A percentile compares a stretch with the other conserved stretches of the same genome.
Conservation (phyloP, 2,329 filamentous ascomycete species). For the Huntiella abstrusa region DNA sequence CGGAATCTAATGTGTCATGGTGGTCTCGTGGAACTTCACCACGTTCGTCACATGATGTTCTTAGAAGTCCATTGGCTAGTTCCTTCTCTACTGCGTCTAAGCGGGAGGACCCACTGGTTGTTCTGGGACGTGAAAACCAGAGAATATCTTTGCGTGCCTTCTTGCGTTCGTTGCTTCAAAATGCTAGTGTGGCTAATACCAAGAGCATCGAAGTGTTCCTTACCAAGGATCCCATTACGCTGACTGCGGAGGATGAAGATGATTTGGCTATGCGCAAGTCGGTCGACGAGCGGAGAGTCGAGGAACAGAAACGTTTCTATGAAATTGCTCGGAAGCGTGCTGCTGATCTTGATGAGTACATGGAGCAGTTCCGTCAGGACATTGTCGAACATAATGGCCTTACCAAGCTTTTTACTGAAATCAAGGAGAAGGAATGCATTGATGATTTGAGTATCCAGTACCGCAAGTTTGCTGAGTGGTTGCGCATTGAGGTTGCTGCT, state of each 20-base stretch:
- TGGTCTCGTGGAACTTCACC: conserved; percentile 10
- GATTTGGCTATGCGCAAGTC: conserved; percentile 66
- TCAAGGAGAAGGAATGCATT: conserved; percentile 75
- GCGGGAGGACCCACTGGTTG: conserved; percentile 8
- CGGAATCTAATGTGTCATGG: conserved; percentile 12
- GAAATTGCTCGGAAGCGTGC: conserved; percentile 84
- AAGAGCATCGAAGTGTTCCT: conserved; percentile 75
- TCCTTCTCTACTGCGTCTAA: conserved; percentile 8
- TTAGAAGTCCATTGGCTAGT: conserved; percentile 8
- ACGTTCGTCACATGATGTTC: conserved; percentile 11
- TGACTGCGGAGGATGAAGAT: conserved; percentile 63
- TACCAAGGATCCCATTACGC: conserved; percentile 47
- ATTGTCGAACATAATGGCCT: conserved; percentile 61
- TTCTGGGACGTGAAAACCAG: conserved; percentile 69
- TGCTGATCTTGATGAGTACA: conserved; percentile 86
- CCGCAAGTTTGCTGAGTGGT: conserved; percentile 95
- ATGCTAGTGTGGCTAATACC: conserved; percentile 65
- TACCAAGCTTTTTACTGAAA: conserved; percentile 81
- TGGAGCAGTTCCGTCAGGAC: conserved; percentile 69
- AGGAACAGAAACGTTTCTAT: conserved; percentile 88
- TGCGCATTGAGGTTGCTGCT: conserved; percentile 89
- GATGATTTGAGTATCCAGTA: conserved; percentile 84
- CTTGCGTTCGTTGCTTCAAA: conserved; percentile 67
- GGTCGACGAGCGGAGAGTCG: conserved; percentile 71
- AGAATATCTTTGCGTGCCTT: conserved; percentile 82